Percentiles rank a stretch among this genome's conserved stretches.
Conservation (phyloP, 148 eudicot genomes). For the Camellia japonica region DNA sequence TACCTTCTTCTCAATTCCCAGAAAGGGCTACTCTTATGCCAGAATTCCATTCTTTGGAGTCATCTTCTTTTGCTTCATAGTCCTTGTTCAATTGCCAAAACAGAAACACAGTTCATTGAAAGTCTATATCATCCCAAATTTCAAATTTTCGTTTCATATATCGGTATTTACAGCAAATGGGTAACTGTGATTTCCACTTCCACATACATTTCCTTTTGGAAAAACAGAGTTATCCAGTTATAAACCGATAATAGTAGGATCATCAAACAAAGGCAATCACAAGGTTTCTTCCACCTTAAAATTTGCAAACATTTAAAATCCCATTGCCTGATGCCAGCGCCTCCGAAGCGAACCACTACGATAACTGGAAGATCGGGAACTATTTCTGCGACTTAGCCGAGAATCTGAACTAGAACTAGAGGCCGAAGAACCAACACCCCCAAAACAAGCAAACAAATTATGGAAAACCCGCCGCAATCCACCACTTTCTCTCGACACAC, state of each 20-base stretch:
- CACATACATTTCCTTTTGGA: background rate
- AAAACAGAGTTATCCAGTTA: background rate
- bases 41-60: constrained; percentile 5
- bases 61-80: constrained; percentile 8
- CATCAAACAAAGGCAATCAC: background rate
- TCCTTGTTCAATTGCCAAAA: background rate
- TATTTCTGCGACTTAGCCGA: constrained; percentile 26
- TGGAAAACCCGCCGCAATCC: constrained; percentile 56
- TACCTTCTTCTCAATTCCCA: constrained; percentile 11
- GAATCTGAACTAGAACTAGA: constrained; percentile 57
- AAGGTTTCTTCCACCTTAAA: background rate
- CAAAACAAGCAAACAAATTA: constrained; percentile 71
- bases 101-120: background rate
- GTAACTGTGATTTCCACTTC: constrained; percentile 6
- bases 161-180: background rate
- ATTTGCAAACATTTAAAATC: background rate
- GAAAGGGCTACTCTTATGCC: background rate
- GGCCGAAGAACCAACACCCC: constrained; percentile 44
- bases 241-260: background rate
- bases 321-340: constrained; percentile 10
- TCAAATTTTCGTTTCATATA: background rate
- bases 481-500: constrained; percentile 49
- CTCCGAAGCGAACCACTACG: constrained; percentile 22
- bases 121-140: background rate
- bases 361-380: constrained; percentile 34